phyloP scores from a whole-genome alignment of 306 rosid genomes.

The Quercus cerris region DNA sequence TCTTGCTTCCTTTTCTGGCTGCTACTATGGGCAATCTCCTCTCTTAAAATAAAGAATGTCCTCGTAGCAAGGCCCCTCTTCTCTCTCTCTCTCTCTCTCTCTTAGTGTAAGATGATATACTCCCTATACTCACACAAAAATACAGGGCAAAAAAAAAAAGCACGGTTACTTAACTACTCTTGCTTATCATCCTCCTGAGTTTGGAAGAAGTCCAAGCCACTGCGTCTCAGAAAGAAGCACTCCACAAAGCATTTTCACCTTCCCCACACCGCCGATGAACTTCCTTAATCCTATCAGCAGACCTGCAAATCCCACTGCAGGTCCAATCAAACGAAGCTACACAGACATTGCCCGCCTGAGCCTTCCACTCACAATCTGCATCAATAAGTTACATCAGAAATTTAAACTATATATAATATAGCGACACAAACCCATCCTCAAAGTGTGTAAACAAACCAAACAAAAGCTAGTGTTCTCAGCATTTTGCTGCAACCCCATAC shows the following conservation, averaged over 20 bases:
- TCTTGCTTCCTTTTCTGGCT: conserved; percentile 44
- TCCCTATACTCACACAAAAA: conserved; percentile 45
- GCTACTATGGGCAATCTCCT: conserved; percentile 61
- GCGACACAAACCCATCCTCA: neutral
- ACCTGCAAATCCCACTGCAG: conserved; percentile 96
- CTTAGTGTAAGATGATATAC: conserved; percentile 29
- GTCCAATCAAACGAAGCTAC: conserved; percentile 98
- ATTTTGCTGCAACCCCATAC: neutral
- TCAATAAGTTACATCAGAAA: conserved; percentile 5
- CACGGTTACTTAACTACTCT: conserved; percentile 25
- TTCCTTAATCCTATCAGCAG: conserved; percentile 94
- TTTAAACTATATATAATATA: conserved; percentile 4
- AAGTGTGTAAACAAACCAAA: conserved; percentile 7
- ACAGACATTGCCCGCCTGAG: conserved; percentile 97
- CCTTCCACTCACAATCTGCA: conserved; percentile 99
- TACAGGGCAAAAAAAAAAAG: conserved; percentile 10
- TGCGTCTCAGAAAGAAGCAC: conserved; percentile 64
- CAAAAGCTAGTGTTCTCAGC: neutral
- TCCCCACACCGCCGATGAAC: conserved; percentile 95
- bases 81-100: conserved; percentile 17
- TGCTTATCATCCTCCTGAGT: conserved; percentile 53
- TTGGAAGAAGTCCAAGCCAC: conserved; percentile 51
- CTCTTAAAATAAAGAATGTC: conserved; percentile 66
- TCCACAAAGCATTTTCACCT: conserved; percentile 89
- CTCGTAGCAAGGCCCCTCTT: conserved; percentile 33